Percentiles rank a stretch among this genome's conserved stretches.
These are phyloP conservation scores for Brassica carinata DNA, from an alignment of 345 rosid species.

Conservation along the genomic window DNA sequence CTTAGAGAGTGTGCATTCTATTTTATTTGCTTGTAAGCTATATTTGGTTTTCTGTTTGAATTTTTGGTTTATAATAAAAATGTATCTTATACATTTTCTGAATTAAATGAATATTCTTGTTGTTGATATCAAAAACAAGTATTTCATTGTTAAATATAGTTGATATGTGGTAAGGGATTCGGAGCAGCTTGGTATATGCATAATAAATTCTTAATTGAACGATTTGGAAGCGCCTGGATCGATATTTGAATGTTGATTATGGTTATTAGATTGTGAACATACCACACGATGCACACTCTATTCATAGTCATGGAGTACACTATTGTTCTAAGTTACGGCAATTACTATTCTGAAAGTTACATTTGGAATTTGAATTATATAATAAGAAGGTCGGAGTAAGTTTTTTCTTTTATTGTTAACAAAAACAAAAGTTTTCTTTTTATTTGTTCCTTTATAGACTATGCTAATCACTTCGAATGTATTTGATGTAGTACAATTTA, in stretches of 20 bases:
- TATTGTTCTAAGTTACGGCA: too few species aligned
- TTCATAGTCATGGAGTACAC: too few species aligned
- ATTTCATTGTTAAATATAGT: background rate
- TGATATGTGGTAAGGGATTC: background rate
- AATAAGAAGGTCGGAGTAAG: too few species aligned
- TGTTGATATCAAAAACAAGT: background rate
- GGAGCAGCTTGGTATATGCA: background rate
- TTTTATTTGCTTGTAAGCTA: background rate
- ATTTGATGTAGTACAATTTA: background rate
- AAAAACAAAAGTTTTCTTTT: too few species aligned
- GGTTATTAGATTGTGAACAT: too few species aligned
- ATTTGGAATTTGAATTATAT: too few species aligned
- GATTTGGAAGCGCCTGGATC: background rate
- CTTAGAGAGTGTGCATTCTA: background rate
- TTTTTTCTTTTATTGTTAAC: too few species aligned
- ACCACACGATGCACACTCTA: too few species aligned
- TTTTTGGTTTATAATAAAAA: background rate
- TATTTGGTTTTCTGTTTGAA: background rate
- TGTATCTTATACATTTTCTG: background rate
- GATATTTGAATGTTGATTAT: too few species aligned
- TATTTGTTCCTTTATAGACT: background rate
- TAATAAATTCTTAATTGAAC: background rate
- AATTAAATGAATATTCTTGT: background rate
- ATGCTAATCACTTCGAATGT: background rate
- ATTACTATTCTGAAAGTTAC: too few species aligned